Base-by-base conservation (phyloP, 2,329 filamentous ascomycete genomes). In the Coniochaeta prunicola region DNA sequence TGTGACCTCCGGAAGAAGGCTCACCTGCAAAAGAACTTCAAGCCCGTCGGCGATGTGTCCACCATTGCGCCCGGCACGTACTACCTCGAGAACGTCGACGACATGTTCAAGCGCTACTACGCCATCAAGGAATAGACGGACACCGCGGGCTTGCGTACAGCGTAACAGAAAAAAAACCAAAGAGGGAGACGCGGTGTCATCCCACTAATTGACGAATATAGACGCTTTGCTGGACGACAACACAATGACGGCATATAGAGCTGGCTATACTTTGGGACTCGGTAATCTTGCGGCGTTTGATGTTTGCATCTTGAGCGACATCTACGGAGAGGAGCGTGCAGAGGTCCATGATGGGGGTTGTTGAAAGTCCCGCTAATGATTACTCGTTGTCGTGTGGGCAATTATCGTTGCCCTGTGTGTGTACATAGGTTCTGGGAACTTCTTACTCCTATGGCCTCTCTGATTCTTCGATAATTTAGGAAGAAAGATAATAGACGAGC, bases 41-140 rank as follows among this genome's bases (percentile, higher is more conserved):
- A 78, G 63, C 90, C 90, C 62, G 74, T 80, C 68, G 90, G 90
- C 59, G 85, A 85, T 57, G 69, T 80, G 30, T 87, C 89, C 53
- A 89, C 83, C 65, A 82, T 94, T 59, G 71, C 72, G 61, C 75
- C 82, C 60, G 87, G 85, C 60, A 85, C 86, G 24, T 94, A 93
- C 79, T 94, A 92, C 77, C 81, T 94, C 60, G 85, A 84, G 70
- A 86, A 87, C 72, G 83, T 94, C 54, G 90, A 94, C 69, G 89
- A 91, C 67, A 91, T 91, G 89, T 94, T 90, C 86, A 87, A 89
- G 78, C 85, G 90, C 68, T 83, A 83, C 71, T 94, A 94, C 76
- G 76, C 80, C 59, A 72, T 92, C 77, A 90, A 92, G 82, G 86
- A 82, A 73, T 92, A 83, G 71, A 61, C 40, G 40, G 40, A 13